Percentiles rank a stretch among this genome's conserved stretches.
These are phyloP conservation scores for Tremella yokohamensis DNA, from an alignment of 768 basidiomycete species.

Conservation along the genomic window DNA sequence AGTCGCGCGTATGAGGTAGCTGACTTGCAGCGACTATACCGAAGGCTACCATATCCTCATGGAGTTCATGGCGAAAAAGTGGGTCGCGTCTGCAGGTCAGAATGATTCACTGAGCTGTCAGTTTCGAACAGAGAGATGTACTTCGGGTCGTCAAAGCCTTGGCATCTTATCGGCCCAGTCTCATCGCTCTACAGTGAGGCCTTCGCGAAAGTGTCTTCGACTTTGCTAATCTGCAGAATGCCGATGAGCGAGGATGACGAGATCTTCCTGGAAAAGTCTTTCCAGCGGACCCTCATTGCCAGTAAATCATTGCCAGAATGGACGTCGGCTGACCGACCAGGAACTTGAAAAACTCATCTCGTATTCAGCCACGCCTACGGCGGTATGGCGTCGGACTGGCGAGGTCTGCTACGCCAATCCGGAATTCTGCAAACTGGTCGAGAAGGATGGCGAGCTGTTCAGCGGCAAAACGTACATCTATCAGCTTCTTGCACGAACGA, in stretches of 20 bases:
- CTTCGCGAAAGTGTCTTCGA: neutral
- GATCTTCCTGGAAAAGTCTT: slow-evolving; percentile 90
- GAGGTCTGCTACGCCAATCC: slow-evolving; percentile 96
- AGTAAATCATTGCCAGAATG: slow-evolving; percentile 30
- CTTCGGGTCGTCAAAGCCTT: slow-evolving; percentile 88
- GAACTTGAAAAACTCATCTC: slow-evolving; percentile 96
- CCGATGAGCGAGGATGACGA: slow-evolving; percentile 93
- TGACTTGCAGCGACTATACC: slow-evolving; percentile 65
- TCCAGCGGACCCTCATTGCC: slow-evolving; percentile 87
- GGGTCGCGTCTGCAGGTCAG: slow-evolving; percentile 50
- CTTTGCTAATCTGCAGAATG: slow-evolving; percentile 57
- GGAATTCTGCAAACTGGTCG: slow-evolving; percentile 92
- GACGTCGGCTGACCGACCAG: slow-evolving; percentile 51
- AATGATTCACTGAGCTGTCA: slow-evolving; percentile 46
- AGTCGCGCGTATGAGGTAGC: neutral
- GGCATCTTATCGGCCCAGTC: slow-evolving; percentile 90
- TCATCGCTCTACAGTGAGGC: slow-evolving; percentile 77
- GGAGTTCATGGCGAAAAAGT: slow-evolving; percentile 72
- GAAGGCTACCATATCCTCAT: slow-evolving; percentile 96
- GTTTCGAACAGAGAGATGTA: slow-evolving; percentile 95
- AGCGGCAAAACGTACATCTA: slow-evolving; percentile 61
- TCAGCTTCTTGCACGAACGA: slow-evolving; percentile 88
- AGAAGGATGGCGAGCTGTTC: slow-evolving; percentile 77
- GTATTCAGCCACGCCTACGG: slow-evolving; percentile 93
- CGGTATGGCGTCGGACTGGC: slow-evolving; percentile 95